These are phyloP conservation scores for Erysimum cheiranthoides DNA, from an alignment of 345 rosid genomes.

Conservation along the genomic window DNA sequence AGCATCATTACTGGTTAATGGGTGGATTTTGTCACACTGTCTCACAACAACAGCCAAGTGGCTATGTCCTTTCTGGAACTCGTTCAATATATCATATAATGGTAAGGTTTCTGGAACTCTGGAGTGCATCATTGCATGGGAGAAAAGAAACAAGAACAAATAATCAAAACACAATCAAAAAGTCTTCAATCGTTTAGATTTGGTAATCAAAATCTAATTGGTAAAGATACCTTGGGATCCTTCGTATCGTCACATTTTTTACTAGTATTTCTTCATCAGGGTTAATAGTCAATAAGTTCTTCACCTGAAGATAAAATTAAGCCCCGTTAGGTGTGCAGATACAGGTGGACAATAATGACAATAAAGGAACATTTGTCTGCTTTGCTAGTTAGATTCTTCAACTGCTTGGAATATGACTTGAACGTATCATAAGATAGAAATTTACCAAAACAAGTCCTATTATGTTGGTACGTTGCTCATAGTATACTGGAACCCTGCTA, in stretches of 20 bases:
- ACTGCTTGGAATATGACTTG: background rate
- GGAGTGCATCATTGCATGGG: background rate
- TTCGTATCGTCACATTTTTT: slow-evolving; percentile 75
- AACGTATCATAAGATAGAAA: background rate
- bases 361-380: background rate
- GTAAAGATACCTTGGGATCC: slow-evolving; percentile 74
- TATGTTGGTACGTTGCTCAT: slow-evolving; percentile 81
- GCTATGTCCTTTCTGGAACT: slow-evolving; percentile 96
- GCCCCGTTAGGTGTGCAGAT: background rate
- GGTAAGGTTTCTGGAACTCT: slow-evolving; percentile 82
- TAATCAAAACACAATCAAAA: background rate
- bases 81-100: slow-evolving; percentile 85
- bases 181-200: background rate
- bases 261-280: slow-evolving; percentile 76
- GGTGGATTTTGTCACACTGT: slow-evolving; percentile 44
- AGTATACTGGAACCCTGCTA: slow-evolving; percentile 91
- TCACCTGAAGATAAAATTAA: slow-evolving; percentile 53
- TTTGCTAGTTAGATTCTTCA: background rate
- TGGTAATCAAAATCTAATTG: background rate
- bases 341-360: background rate
- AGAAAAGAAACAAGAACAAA: slow-evolving; percentile 3
- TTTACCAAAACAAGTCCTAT: slow-evolving; percentile 87
- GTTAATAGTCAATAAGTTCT: slow-evolving; percentile 76
- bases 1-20: slow-evolving; percentile 10
- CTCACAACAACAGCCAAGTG: slow-evolving; percentile 91